Conservation (phyloP, 352 stramenopile genomes). For the Phytophthora foliorum region DNA sequence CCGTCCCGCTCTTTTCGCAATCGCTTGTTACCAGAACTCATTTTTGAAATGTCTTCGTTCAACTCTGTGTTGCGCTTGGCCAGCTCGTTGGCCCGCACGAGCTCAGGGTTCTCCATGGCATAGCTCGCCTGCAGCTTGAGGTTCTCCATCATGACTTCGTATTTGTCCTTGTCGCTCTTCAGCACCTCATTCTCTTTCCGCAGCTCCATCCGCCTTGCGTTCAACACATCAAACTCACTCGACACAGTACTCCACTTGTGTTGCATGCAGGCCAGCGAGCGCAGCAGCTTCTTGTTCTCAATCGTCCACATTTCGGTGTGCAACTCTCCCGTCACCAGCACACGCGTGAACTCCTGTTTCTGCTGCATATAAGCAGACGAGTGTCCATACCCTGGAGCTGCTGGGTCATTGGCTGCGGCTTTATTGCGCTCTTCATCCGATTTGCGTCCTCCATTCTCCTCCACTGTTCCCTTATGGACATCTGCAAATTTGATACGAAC, state of each 20-base stretch:
- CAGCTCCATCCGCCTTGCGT: conserved; percentile 62
- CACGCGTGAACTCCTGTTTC: conserved; percentile 83
- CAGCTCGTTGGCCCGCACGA: conserved; percentile 82
- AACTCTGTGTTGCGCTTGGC: conserved; percentile 78
- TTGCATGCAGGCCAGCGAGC: conserved; percentile 57
- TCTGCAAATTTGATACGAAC: conserved; percentile 87
- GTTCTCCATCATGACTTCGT: conserved; percentile 83
- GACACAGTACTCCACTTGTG: conserved; percentile 83
- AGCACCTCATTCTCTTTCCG: conserved; percentile 83
- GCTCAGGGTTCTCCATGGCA: conserved; percentile 82
- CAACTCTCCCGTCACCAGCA: conserved; percentile 84
- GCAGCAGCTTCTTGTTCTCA: conserved; percentile 85
- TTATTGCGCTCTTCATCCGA: conserved; percentile 37
- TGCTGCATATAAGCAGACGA: conserved; percentile 81
- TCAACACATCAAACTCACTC: conserved; percentile 75
- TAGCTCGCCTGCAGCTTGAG: conserved; percentile 79
- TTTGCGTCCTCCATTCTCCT: conserved; percentile 72
- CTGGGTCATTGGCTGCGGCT: conserved; percentile 14
- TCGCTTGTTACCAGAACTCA: conserved; percentile 86
- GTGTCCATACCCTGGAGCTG: conserved; percentile 33
- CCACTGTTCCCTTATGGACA: conserved; percentile 78
- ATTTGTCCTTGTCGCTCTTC: conserved; percentile 78
- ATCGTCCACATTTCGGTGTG: conserved; percentile 89
- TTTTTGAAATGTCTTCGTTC: conserved; percentile 87
- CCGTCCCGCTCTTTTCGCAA: conserved; percentile 81